Evolutionary conservation across 768 basidiomycete genomes (phyloP).

Genomic region (Dioszegia aurantiaca): DNA sequence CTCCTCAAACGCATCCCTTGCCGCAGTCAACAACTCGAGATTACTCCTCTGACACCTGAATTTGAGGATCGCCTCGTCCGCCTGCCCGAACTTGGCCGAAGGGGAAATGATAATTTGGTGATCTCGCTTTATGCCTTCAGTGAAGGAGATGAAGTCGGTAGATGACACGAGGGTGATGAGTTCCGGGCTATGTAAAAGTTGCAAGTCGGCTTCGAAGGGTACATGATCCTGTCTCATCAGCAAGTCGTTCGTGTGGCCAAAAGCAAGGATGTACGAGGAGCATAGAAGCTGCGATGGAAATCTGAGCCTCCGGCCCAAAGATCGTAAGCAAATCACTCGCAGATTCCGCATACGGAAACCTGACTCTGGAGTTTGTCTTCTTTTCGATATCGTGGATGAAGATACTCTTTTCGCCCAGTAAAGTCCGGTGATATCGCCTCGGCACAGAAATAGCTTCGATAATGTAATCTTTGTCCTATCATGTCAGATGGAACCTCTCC

Average conservation of each 20-base stretch:
- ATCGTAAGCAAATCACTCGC: constrained; percentile 81
- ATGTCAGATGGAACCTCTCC: background rate
- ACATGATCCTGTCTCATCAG: constrained; percentile 73
- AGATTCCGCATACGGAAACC: constrained; percentile 59
- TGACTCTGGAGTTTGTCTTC: constrained; percentile 88
- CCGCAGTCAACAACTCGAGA: constrained; percentile 84
- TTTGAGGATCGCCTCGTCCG: constrained; percentile 82
- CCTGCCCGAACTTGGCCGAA: constrained; percentile 68
- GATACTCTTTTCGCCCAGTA: constrained; percentile 92
- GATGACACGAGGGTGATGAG: constrained; percentile 71
- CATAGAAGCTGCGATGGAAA: constrained; percentile 95
- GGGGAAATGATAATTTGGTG: constrained; percentile 85
- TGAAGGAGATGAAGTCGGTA: constrained; percentile 78
- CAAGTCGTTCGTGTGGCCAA: constrained; percentile 3
- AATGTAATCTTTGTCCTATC: constrained; percentile 92
- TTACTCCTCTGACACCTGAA: constrained; percentile 94
- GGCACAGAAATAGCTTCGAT: constrained; percentile 91
- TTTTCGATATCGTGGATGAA: constrained; percentile 96
- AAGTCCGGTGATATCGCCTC: constrained; percentile 86
- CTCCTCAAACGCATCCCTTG: constrained; percentile 88
- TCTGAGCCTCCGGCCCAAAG: constrained; percentile 94
- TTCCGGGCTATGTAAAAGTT: constrained; percentile 77
- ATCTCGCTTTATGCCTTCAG: constrained; percentile 88
- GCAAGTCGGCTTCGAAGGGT: constrained; percentile 92
- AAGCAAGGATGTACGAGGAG: constrained; percentile 64